Percentiles rank a stretch among this genome's conserved stretches.
Conservation (phyloP, 2,329 filamentous ascomycete genomes). For the Talaromyces pinophilus region DNA sequence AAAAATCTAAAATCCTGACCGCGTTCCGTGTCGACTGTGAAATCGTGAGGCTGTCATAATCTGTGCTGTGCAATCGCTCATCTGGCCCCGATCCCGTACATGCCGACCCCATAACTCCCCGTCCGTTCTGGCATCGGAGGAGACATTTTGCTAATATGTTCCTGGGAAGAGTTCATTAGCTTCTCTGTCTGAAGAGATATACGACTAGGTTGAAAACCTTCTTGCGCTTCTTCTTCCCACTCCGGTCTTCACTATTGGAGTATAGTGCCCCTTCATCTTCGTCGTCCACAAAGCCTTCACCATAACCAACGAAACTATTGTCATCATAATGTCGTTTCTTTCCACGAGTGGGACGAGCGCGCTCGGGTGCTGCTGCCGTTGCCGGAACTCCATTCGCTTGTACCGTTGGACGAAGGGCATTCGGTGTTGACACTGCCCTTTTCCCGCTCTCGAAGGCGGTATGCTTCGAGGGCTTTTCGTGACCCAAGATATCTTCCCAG, state of each 20-base stretch:
- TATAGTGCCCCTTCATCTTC: slow-evolving; percentile 48
- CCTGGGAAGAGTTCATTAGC: slow-evolving; percentile 31
- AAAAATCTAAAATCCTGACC: slow-evolving; percentile 25
- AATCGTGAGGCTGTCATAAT: slow-evolving; percentile 21
- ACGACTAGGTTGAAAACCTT: slow-evolving; percentile 38
- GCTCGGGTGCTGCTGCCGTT: slow-evolving; percentile 36
- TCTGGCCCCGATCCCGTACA: slow-evolving; percentile 49
- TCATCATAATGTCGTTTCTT: slow-evolving; percentile 55
- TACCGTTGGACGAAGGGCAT: slow-evolving; percentile 28
- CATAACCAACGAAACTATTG: slow-evolving; percentile 54
- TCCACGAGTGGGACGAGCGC: slow-evolving; percentile 46
- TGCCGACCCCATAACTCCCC: slow-evolving; percentile 47
- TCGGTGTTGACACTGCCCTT: slow-evolving; percentile 32
- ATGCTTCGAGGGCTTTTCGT: slow-evolving; percentile 48
- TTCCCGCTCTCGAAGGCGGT: slow-evolving; percentile 34
- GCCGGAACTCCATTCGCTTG: slow-evolving; percentile 33
- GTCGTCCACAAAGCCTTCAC: slow-evolving; percentile 53
- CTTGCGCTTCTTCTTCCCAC: slow-evolving; percentile 50
- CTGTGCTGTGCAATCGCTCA: slow-evolving; percentile 30
- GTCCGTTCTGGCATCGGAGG: slow-evolving; percentile 43
- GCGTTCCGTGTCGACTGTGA: slow-evolving; percentile 14
- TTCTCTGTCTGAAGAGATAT: slow-evolving; percentile 7
- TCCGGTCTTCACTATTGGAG: slow-evolving; percentile 44
- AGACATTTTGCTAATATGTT: slow-evolving; percentile 44
- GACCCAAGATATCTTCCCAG: slow-evolving; percentile 53